Evolutionary conservation across 306 rosid species (phyloP).

Genomic region (Vigna nakashimae): DNA sequence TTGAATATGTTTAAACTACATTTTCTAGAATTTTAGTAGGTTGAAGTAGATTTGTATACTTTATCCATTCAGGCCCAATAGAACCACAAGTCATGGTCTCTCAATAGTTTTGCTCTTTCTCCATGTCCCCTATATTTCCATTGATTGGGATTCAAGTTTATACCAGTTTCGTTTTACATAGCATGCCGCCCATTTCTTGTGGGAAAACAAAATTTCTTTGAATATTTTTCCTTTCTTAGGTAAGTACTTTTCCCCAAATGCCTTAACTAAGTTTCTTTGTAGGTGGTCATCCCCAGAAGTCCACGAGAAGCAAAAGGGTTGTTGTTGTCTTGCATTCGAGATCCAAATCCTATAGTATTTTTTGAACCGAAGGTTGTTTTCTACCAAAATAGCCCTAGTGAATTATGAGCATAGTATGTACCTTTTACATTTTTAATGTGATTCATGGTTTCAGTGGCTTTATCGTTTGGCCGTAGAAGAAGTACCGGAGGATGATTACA

Average conservation of each 20-base stretch:
- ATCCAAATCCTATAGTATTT: slow-evolving; percentile 92
- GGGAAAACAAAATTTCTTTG: slow-evolving; percentile 20
- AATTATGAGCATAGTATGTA: slow-evolving; percentile 6
- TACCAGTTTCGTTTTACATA: not conserved
- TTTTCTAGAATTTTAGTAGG: not conserved
- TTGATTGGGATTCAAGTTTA: not conserved
- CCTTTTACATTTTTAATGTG: slow-evolving; percentile 27
- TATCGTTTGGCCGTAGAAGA: slow-evolving; percentile 97
- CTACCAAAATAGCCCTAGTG: slow-evolving; percentile 16
- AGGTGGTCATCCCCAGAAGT: slow-evolving; percentile 98
- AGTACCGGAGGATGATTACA: slow-evolving; percentile 88
- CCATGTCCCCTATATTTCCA: not conserved
- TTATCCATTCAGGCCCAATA: not conserved
- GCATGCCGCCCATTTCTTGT: not conserved
- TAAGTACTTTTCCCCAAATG: slow-evolving; percentile 23
- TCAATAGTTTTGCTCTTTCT: not conserved
- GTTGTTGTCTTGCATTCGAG: slow-evolving; percentile 83
- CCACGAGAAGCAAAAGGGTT: slow-evolving; percentile 93
- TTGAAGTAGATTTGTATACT: not conserved
- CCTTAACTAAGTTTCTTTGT: slow-evolving; percentile 41
- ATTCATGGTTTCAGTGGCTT: slow-evolving; percentile 73
- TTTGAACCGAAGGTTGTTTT: slow-evolving; percentile 90
- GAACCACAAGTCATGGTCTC: not conserved
- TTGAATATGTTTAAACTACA: not conserved
- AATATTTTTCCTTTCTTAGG: not conserved